Evolutionary conservation across 106 monocot genomes (phyloP), one percentile per base, ranked within the genome.

Genomic region (Vanilla planifolia): DNA sequence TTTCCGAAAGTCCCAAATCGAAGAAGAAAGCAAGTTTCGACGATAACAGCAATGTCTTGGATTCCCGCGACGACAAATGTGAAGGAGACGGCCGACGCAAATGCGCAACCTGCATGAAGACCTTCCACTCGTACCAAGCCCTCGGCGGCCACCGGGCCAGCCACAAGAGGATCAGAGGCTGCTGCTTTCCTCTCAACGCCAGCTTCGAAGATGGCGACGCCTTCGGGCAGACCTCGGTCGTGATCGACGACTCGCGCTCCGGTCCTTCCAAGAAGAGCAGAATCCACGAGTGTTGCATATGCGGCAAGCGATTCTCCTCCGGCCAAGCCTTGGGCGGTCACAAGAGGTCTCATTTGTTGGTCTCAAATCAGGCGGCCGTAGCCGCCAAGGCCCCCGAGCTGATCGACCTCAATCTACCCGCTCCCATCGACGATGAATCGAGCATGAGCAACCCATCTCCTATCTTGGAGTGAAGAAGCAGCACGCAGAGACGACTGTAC

Each of bases 251-350:
- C 2, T 16, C 40, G 19, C 28, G 30, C 33, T 26, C 39, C 29
- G 40, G 67, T 11, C 13, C 3, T 20, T 27, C 51, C 3, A 36
- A 35, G 34, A 57, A 36, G 35, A 57, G 10, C 17, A 57, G 20
- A 57, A 66, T 14, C 19, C 36, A 55, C 34, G 32, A 64, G 33
- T 79, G 78, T 28, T 19, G 25, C 10, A 43, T 68, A 20, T 79
- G 78, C 36, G 55, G 48, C 20, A 79, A 69, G 68, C 48, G 33
- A 4, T 79, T 73, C 22, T n/a, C 51, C 8, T 67, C 78, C 17
- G 68, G 73, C 9, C 72, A 79, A 29, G 78, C 78, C 6, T 59
- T 79, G 43, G 78, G 78, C 3, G 78, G 78, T 0, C 78, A 79
- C 43, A 73, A 68, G 67, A 51, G 68, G 63, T 60, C 77, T 29